Conservation (phyloP, 2,329 filamentous ascomycete species). For the Cladosporium sp. region DNA sequence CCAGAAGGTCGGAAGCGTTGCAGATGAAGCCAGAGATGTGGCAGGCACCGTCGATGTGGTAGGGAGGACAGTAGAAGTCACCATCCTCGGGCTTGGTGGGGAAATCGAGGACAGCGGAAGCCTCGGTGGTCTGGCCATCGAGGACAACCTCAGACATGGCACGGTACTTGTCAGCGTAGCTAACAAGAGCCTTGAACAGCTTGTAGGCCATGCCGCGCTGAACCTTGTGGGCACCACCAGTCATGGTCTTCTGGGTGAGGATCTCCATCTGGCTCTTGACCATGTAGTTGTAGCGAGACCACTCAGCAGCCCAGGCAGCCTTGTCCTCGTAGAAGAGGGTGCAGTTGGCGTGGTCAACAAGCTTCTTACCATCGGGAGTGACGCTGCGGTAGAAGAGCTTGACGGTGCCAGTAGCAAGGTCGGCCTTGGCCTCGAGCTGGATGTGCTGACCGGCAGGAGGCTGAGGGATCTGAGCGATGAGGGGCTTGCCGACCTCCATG, state of each 20-base stretch:
- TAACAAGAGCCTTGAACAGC: conserved; percentile 57
- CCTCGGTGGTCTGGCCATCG: conserved; percentile 53
- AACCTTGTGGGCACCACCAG: conserved; percentile 66
- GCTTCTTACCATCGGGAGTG: conserved; percentile 56
- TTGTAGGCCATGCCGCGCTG: conserved; percentile 76
- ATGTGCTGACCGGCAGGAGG: conserved; percentile 55
- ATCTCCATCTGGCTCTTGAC: conserved; percentile 56
- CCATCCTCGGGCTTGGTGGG: conserved; percentile 51
- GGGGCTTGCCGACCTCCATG: conserved; percentile 66
- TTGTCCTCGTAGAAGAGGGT: conserved; percentile 59
- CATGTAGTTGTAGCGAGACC: conserved; percentile 61
- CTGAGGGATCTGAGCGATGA: conserved; percentile 55
- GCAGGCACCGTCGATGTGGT: conserved; percentile 56
- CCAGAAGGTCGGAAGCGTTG: conserved; percentile 55
- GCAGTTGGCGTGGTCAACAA: conserved; percentile 59
- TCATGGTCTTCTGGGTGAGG: conserved; percentile 62
- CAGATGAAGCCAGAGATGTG: conserved; percentile 59
- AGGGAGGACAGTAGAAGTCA: conserved; percentile 55
- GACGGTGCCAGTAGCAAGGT: conserved; percentile 53
- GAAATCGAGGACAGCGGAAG: conserved; percentile 52
- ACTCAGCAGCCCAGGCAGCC: conserved; percentile 60
- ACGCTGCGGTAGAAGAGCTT: conserved; percentile 55
- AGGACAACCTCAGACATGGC: conserved; percentile 57
- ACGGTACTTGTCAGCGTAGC: conserved; percentile 54
- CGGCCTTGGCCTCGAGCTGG: conserved; percentile 56